Conservation (phyloP, 1,284 basidiomycete genomes). For the Takashimella tepidaria region DNA sequence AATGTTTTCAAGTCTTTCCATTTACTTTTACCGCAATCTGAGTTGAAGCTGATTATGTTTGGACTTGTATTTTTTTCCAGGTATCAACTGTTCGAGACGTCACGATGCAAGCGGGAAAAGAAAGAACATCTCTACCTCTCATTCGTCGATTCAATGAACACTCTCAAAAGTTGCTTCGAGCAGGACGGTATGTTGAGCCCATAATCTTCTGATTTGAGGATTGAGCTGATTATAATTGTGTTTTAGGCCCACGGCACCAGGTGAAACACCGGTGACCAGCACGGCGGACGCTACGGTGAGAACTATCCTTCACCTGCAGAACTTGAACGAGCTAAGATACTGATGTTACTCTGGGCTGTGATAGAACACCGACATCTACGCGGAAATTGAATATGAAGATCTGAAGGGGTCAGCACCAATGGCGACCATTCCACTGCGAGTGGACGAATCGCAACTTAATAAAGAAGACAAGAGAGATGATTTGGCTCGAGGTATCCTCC, state of each 20-base stretch:
- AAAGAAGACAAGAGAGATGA: constrained; percentile 15
- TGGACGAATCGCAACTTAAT: constrained; percentile 49
- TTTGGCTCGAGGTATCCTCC: constrained; percentile 25
- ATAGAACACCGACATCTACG: constrained; percentile 48
- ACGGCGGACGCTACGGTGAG: constrained; percentile 9
- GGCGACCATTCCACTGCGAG: constrained; percentile 70
- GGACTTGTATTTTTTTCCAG: too few species aligned
- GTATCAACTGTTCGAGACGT: constrained; percentile 81
- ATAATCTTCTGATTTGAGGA: constrained; percentile 6
- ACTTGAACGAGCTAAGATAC: constrained; percentile 1
- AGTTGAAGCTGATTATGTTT: not conserved
- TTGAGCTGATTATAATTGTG: constrained; percentile 29
- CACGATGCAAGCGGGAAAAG: constrained; percentile 93
- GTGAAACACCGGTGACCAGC: not conserved
- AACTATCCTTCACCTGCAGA: not conserved
- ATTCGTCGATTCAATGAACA: constrained; percentile 98
- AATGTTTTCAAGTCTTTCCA: not conserved
- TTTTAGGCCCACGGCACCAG: constrained; percentile 4
- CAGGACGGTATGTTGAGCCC: constrained; percentile 45
- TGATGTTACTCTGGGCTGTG: too few species aligned
- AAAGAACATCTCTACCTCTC: constrained; percentile 78
- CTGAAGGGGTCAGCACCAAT: constrained; percentile 63
- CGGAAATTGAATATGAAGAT: constrained; percentile 81
- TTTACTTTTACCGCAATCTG: too few species aligned
- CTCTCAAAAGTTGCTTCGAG: constrained; percentile 69